Percentiles rank a stretch among this genome's conserved stretches.
phyloP scores from a whole-genome alignment of 495 filamentous ascomycete genomes.

The Glonium stellatum region DNA sequence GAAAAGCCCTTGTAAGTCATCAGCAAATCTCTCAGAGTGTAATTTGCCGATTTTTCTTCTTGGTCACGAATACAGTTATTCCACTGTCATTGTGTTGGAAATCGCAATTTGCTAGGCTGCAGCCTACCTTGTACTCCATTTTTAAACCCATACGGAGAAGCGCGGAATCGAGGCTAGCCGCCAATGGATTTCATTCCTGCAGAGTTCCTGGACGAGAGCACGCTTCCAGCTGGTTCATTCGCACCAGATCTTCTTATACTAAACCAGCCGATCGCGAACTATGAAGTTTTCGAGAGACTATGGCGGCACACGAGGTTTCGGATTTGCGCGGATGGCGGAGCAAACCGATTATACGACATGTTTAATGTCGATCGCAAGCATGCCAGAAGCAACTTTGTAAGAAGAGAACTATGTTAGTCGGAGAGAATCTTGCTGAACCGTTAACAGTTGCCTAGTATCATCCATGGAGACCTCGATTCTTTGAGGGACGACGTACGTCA shows the following conservation, averaged over 20 bases:
- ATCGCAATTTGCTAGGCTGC: too few species aligned
- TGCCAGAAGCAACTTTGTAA: constrained; percentile 40
- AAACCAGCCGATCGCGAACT: constrained; percentile 35
- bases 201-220: constrained; percentile 12
- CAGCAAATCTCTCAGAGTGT: too few species aligned
- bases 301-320: constrained; percentile 30
- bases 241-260: constrained; percentile 32
- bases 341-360: constrained; percentile 67
- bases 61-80: too few species aligned
- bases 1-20: too few species aligned
- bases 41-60: too few species aligned
- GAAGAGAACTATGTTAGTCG: constrained; percentile 3
- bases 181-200: constrained; percentile 11
- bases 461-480: constrained; percentile 89
- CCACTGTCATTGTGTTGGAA: too few species aligned
- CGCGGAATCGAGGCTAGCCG: too few species aligned
- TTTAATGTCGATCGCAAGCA: constrained; percentile 34
- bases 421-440: constrained; percentile 16
- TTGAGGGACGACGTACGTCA: constrained; percentile 48
- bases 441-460: constrained; percentile 51
- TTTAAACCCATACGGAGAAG: too few species aligned
- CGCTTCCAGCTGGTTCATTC: neutral
- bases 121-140: too few species aligned
- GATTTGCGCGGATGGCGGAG: constrained; percentile 85
- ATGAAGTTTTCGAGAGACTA: constrained; percentile 27